Conservation (phyloP, 2,329 filamentous ascomycete genomes). For the Botrytis aclada region DNA sequence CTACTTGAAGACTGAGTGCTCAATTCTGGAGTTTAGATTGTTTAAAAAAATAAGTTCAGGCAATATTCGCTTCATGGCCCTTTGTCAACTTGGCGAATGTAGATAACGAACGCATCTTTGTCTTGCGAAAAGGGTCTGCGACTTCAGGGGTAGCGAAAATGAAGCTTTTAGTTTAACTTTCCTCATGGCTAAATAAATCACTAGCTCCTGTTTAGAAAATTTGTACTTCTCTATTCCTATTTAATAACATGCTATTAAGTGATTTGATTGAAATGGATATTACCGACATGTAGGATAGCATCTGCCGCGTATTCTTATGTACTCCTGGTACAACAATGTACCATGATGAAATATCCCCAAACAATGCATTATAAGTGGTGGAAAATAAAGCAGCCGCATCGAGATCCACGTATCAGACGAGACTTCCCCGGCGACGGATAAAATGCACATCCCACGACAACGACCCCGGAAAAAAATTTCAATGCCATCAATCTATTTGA, state of each 20-base stretch:
- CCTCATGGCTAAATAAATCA: not conserved
- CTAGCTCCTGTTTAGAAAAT: not conserved
- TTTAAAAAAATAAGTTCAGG: not conserved
- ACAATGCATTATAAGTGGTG: constrained; percentile 6
- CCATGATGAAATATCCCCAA: not conserved
- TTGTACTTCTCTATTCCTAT: not conserved
- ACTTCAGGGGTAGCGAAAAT: not conserved
- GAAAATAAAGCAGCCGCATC: constrained; percentile 13
- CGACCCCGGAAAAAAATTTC: not conserved
- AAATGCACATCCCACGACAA: not conserved
- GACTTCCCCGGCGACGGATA: not conserved
- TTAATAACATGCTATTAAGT: not conserved
- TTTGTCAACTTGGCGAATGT: not conserved
- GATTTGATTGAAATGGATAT: not conserved
- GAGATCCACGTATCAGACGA: constrained; percentile 13
- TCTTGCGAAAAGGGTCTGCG: not conserved
- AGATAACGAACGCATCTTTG: not conserved
- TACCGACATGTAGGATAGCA: not conserved
- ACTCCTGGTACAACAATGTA: not conserved
- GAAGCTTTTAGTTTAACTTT: not conserved
- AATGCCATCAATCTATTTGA: not conserved
- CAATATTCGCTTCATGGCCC: not conserved
- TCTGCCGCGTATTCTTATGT: not conserved
- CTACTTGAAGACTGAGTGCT: not conserved
- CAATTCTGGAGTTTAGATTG: not conserved